phyloP scores from a whole-genome alignment of 225 moss, liverwort and hornwort genomes.

The Takakia lepidozioides region DNA sequence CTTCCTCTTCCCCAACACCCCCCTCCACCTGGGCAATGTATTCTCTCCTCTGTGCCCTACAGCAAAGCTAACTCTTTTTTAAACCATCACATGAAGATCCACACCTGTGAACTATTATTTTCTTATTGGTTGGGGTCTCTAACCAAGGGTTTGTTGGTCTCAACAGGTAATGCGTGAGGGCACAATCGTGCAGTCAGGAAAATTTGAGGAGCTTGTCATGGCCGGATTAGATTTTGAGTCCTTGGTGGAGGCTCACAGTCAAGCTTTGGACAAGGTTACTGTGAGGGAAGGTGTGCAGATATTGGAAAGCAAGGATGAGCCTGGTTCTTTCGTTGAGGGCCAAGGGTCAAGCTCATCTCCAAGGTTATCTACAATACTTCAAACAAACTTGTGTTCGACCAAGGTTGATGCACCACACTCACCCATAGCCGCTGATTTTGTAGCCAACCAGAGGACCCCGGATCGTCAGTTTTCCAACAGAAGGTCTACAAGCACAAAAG shows the following conservation, averaged over 20 bases:
- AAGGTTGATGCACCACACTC: no score
- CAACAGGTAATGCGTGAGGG: conserved; percentile 44
- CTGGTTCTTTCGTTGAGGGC: neutral
- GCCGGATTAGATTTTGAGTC: conserved; percentile 33
- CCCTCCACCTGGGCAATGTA: no score
- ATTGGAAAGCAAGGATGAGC: neutral
- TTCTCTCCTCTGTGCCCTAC: no score
- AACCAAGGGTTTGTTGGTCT: neutral
- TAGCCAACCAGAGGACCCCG: no score
- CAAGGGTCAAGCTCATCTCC: no score
- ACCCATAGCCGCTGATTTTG: no score
- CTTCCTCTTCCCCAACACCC: no score
- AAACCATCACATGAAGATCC: neutral
- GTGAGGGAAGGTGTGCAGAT: no score
- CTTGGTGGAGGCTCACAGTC: conserved; percentile 26
- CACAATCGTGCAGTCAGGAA: conserved; percentile 35
- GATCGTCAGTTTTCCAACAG: neutral
- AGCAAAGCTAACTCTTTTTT: no score
- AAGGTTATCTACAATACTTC: no score
- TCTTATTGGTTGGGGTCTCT: neutral
- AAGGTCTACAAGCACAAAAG: conserved; percentile 12
- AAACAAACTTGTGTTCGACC: no score
- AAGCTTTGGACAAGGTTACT: conserved; percentile 30
- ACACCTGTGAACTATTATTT: neutral
- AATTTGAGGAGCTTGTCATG: conserved; percentile 24